These are phyloP conservation scores for Penicillium robsamsonii DNA, from an alignment of 495 filamentous ascomycete species.

Conservation along the genomic window DNA sequence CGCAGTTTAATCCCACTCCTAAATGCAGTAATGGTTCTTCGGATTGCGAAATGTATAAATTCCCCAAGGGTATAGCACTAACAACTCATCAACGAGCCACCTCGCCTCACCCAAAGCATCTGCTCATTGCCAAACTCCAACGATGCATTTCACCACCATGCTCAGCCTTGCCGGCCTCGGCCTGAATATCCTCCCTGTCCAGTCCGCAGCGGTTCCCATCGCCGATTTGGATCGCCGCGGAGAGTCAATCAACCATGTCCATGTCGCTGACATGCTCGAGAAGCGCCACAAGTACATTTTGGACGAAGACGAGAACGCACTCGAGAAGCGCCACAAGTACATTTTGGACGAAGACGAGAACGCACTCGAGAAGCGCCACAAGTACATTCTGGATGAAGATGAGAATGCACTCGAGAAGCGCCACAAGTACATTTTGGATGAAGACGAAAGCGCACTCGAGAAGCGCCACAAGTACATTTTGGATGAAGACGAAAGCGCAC, in stretches of 20 bases:
- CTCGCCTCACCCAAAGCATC: neutral
- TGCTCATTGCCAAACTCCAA: neutral
- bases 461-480: neutral
- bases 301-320: too few species aligned
- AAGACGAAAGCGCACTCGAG: neutral
- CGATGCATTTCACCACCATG: neutral
- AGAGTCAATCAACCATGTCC: neutral
- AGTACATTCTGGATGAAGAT: neutral
- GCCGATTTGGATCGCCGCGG: neutral
- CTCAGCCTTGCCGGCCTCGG: conserved; percentile 1
- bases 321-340: neutral
- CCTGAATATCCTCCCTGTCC: conserved; percentile 1
- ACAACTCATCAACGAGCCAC: neutral
- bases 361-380: neutral
- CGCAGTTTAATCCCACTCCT: neutral
- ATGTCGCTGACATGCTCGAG: neutral
- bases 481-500: neutral
- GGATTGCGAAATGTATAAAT: neutral
- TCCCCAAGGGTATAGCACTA: neutral
- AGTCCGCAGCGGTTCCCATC: conserved; percentile 1
- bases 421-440: neutral
- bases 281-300: too few species aligned
- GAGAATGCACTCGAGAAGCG: neutral
- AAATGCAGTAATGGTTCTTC: neutral
- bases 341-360: neutral